Conservation (phyloP, 2,329 filamentous ascomycete genomes). For the Venturia carpophila region DNA sequence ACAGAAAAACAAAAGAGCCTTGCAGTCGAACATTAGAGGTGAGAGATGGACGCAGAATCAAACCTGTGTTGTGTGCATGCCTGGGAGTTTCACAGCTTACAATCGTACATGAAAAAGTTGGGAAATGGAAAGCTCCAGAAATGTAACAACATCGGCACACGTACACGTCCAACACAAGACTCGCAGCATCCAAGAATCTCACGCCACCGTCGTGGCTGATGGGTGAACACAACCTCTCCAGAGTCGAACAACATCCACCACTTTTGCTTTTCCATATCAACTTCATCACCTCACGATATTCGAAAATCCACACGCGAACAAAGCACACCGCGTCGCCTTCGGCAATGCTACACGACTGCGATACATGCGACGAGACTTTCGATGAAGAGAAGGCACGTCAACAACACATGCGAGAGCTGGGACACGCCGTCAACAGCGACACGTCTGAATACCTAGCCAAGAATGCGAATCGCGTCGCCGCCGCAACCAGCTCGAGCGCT, state of each 20-base stretch:
- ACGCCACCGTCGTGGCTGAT: neutral
- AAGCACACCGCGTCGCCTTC: neutral
- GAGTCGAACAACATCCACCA: neutral
- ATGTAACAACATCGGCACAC: neutral
- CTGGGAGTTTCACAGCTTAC: neutral
- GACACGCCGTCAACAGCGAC: neutral
- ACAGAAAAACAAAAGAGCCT: too few relatives aligned
- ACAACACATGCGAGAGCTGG: constrained; percentile 4
- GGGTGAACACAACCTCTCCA: neutral
- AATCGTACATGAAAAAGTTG: neutral
- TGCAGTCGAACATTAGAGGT: neutral
- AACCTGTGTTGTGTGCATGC: neutral
- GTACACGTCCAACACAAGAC: neutral
- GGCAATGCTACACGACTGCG: constrained; percentile 5
- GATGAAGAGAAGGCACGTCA: neutral
- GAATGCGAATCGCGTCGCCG: neutral
- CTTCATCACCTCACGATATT: neutral
- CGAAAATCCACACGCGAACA: neutral
- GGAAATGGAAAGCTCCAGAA: neutral
- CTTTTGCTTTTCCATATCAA: neutral
- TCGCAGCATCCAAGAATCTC: neutral
- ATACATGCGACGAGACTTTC: constrained; percentile 2
- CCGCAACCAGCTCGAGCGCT: neutral
- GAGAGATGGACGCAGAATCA: neutral
- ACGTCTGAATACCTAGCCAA: neutral